A percentile compares a stretch with the other conserved stretches of the same genome.
These are phyloP conservation scores for Aspergillus terreus DNA, from an alignment of 2,329 filamentous ascomycete genomes.

Conservation along the genomic window DNA sequence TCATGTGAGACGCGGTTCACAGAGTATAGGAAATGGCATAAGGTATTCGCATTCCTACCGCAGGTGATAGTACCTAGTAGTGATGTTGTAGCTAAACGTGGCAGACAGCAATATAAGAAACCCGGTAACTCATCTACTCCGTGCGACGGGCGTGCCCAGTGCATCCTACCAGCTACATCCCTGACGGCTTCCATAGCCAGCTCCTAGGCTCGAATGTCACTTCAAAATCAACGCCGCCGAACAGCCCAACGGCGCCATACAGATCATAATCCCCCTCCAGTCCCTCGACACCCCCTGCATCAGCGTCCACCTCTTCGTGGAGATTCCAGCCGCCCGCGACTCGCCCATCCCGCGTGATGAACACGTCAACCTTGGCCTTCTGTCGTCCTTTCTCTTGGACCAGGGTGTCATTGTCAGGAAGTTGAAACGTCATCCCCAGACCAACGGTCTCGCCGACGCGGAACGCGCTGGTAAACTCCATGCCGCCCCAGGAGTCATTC, in stretches of 20 bases:
- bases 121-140: too few relatives aligned
- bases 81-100: too few relatives aligned
- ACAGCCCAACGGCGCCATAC: constrained; percentile 58
- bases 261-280: constrained; percentile 66
- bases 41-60: too few relatives aligned
- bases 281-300: constrained; percentile 59
- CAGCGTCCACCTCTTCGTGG: constrained; percentile 56
- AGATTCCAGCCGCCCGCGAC: constrained; percentile 55
- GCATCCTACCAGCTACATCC: background rate
- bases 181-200: constrained; percentile 42
- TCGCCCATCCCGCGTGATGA: constrained; percentile 57
- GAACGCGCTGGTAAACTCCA: constrained; percentile 55
- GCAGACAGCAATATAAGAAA: too few relatives aligned
- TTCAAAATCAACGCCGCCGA: constrained; percentile 61
- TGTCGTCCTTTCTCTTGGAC: constrained; percentile 23
- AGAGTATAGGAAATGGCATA: too few relatives aligned
- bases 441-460: constrained; percentile 54
- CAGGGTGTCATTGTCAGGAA: constrained; percentile 35
- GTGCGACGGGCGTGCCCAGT: too few relatives aligned
- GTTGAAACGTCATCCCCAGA: constrained; percentile 54
- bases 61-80: too few relatives aligned
- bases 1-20: too few relatives aligned
- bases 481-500: constrained; percentile 59
- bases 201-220: constrained; percentile 47
- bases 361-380: constrained; percentile 48